Evolutionary conservation across 2,329 filamentous ascomycete genomes (phyloP).

Genomic region (Colletotrichum sp.): DNA sequence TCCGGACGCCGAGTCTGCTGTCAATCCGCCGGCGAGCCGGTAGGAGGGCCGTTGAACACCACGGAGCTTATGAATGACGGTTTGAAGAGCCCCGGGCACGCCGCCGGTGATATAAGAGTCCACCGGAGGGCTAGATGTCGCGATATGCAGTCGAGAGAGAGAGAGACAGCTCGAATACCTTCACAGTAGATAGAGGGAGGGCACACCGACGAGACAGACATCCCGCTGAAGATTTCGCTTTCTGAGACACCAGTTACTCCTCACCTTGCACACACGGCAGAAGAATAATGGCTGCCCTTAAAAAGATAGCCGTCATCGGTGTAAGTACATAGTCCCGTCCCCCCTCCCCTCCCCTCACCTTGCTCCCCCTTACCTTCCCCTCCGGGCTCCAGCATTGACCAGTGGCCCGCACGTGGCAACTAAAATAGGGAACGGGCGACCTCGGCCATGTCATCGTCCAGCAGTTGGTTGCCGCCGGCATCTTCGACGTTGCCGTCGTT

Average conservation of each 20-base stretch:
- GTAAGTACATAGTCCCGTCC: neutral
- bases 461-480: constrained; percentile 29
- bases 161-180: neutral
- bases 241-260: neutral
- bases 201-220: neutral
- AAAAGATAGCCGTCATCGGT: neutral
- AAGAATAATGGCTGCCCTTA: neutral
- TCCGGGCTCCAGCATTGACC: neutral
- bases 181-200: neutral
- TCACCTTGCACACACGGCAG: neutral
- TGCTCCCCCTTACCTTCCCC: neutral
- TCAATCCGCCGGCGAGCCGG: neutral
- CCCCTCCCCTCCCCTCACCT: neutral
- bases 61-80: neutral
- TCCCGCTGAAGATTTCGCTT: neutral
- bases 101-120: neutral
- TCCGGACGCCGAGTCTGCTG: neutral
- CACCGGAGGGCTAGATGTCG: neutral
- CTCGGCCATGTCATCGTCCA: constrained; percentile 36
- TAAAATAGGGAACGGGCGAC: constrained; percentile 29
- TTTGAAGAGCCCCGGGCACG: neutral
- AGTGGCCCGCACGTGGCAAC: neutral
- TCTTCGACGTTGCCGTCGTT: constrained; percentile 40
- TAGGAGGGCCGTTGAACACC: neutral
- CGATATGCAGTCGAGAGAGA: neutral